A percentile compares a stretch with the other conserved stretches of the same genome.
Evolutionary conservation across 1,284 basidiomycete species (phyloP).

Genomic region (Heterobasidion annosum): DNA sequence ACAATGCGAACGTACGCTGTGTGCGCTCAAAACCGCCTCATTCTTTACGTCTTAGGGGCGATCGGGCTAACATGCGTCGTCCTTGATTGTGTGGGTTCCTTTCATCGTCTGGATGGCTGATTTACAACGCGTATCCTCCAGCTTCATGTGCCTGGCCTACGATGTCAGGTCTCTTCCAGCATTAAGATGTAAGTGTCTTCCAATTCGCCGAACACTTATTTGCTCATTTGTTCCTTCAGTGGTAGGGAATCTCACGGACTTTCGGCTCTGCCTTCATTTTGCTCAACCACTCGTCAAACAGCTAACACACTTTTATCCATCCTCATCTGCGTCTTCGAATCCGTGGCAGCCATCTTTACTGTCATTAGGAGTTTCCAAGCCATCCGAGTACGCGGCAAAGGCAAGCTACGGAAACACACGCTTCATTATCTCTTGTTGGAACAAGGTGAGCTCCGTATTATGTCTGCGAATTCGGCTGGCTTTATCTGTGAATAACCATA

Average conservation of each 20-base stretch:
- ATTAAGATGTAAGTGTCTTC: constrained; percentile 8
- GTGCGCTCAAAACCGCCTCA: constrained; percentile 15
- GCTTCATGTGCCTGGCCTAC: constrained; percentile 15
- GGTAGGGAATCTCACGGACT: neutral
- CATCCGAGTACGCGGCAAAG: constrained; percentile 12
- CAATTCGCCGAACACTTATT: no score
- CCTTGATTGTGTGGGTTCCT: constrained; percentile 18
- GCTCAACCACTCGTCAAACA: neutral
- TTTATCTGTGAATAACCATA: neutral
- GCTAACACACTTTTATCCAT: constrained; percentile 20
- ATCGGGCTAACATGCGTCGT: constrained; percentile 18
- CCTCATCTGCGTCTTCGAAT: constrained; percentile 21
- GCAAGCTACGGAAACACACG: constrained; percentile 13
- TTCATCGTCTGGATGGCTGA: constrained; percentile 6
- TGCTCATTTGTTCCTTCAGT: neutral
- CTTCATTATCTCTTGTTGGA: constrained; percentile 20
- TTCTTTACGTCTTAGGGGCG: constrained; percentile 17
- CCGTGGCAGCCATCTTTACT: constrained; percentile 17
- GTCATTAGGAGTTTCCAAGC: constrained; percentile 20
- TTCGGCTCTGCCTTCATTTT: neutral
- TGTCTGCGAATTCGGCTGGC: neutral
- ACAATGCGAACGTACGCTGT: constrained; percentile 23
- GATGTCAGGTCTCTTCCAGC: constrained; percentile 12
- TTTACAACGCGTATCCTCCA: neutral
- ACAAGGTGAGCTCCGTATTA: constrained; percentile 16